These are phyloP conservation scores for Lonicera japonica DNA, from an alignment of 129 eudicot species.

Conservation along the genomic window DNA sequence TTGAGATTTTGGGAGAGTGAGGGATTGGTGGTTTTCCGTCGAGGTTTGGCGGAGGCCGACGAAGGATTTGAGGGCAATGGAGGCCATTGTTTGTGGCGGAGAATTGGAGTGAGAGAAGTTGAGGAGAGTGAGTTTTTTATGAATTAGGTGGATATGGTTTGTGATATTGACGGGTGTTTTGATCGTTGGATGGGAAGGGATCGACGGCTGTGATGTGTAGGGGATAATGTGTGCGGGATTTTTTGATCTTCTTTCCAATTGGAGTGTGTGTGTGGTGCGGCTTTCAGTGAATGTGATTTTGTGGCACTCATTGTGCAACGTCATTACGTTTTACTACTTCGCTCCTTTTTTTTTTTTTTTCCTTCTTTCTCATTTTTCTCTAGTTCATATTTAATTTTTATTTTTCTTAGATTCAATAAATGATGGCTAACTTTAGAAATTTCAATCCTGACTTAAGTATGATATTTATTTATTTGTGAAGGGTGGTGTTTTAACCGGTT, in stretches of 20 bases:
- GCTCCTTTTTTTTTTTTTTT: no score
- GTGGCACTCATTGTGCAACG: constrained; percentile 18
- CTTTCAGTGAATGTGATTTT: neutral
- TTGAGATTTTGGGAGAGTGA: constrained; percentile 21
- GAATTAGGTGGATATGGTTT: constrained; percentile 66
- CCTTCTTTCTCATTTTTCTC: no score
- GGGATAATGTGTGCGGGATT: constrained; percentile 41
- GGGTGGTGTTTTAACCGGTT: no score
- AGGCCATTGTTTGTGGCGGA: constrained; percentile 46
- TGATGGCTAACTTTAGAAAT: no score
- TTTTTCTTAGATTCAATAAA: no score
- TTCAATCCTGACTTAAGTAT: no score
- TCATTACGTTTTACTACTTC: neutral
- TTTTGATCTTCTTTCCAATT: constrained; percentile 11
- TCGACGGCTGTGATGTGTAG: constrained; percentile 46
- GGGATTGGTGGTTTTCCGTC: constrained; percentile 35
- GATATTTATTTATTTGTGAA: no score
- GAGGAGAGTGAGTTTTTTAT: constrained; percentile 18
- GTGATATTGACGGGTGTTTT: constrained; percentile 27
- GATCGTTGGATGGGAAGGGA: constrained; percentile 41
- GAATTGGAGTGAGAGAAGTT: constrained; percentile 14
- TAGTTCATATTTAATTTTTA: no score
- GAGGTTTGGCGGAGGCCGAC: constrained; percentile 74
- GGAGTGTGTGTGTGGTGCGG: neutral
- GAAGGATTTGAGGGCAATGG: constrained; percentile 82